Percentiles rank a stretch among this genome's conserved stretches.
phyloP scores from a whole-genome alignment of 148 eudicot species.

The Oxyria digyna region DNA sequence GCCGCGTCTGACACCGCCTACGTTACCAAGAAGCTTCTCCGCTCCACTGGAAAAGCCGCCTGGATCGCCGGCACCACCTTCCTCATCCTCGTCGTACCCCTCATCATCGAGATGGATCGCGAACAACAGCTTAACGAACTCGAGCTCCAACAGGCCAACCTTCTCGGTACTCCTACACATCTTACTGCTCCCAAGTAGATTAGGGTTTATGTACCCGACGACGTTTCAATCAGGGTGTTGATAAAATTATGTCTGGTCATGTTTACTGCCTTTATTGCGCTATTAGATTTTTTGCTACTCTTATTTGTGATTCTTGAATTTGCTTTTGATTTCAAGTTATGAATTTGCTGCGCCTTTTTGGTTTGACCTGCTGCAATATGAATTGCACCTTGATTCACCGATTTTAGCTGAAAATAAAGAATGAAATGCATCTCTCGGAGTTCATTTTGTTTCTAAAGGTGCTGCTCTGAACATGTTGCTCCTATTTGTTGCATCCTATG shows the following conservation, averaged over 20 bases:
- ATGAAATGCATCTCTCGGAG: too few species aligned
- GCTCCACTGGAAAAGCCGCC: constrained; percentile 66
- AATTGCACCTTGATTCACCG: background rate
- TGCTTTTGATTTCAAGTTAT: background rate
- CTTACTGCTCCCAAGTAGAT: constrained; percentile 1
- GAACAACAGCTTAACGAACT: constrained; percentile 47
- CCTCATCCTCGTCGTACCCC: constrained; percentile 40
- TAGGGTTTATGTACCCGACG: background rate
- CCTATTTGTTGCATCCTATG: too few species aligned
- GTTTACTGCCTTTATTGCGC: background rate
- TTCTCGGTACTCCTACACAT: constrained; percentile 39
- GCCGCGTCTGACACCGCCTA: constrained; percentile 31
- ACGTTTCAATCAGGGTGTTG: background rate
- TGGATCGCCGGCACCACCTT: constrained; percentile 57
- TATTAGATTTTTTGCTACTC: background rate
- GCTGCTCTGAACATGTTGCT: too few species aligned
- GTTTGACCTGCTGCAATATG: background rate
- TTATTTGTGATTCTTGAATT: background rate
- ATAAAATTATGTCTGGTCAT: background rate
- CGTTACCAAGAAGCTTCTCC: constrained; percentile 36
- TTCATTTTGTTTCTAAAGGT: too few species aligned
- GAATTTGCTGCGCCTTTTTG: background rate
- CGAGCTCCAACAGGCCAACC: constrained; percentile 52
- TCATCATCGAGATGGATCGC: constrained; percentile 61
- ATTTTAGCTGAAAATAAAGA: too few species aligned